These are phyloP conservation scores for Glutinoglossum americanum DNA, from an alignment of 495 filamentous ascomycete genomes.

Conservation along the genomic window DNA sequence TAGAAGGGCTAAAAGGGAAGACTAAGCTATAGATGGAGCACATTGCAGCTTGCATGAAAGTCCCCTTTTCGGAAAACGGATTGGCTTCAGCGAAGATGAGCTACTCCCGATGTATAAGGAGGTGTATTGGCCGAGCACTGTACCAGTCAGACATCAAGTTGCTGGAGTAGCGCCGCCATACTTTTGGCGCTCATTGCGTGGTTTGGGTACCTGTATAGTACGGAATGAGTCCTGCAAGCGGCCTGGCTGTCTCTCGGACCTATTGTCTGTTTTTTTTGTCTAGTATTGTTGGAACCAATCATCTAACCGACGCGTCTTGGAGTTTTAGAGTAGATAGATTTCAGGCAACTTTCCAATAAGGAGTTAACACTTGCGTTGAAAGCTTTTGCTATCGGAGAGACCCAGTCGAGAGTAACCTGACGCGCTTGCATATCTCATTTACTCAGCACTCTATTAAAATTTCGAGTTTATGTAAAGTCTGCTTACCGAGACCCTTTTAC, in stretches of 20 bases:
- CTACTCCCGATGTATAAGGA: not conserved
- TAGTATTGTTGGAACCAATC: not conserved
- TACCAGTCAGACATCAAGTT: not conserved
- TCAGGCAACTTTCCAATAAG: not conserved
- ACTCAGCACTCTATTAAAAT: not conserved
- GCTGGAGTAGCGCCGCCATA: not conserved
- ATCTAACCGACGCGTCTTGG: not conserved
- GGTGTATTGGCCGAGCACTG: not conserved
- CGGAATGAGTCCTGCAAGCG: not conserved
- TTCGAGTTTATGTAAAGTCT: not conserved
- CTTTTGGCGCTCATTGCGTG: not conserved
- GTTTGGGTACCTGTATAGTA: not conserved
- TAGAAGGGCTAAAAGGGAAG: conserved; percentile 1
- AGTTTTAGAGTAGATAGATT: not conserved
- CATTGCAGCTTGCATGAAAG: not conserved
- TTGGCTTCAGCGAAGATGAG: not conserved
- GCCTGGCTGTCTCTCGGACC: not conserved
- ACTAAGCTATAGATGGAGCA: not conserved
- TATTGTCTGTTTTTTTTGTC: not conserved
- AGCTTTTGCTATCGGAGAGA: not conserved
- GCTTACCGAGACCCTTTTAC: no score
- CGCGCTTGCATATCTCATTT: not conserved
- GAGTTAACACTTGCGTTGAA: not conserved
- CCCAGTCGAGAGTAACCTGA: not conserved
- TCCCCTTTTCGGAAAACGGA: not conserved